Percentiles rank a stretch among this genome's conserved stretches.
These are phyloP conservation scores for Verruconis gallopava DNA, from an alignment of 2,329 filamentous ascomycete species.

Conservation along the genomic window DNA sequence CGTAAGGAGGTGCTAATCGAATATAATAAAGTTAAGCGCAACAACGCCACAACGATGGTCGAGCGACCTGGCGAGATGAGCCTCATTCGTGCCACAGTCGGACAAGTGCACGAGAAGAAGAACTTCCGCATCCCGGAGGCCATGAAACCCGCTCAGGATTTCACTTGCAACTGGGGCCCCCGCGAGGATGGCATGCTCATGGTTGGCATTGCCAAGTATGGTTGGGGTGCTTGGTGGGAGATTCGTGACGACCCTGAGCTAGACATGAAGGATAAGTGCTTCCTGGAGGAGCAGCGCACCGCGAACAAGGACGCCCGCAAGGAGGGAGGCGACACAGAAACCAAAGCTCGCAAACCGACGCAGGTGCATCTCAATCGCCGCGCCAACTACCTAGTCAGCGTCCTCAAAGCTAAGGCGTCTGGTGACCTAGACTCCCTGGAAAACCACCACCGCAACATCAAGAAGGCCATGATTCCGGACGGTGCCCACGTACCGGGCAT, in stretches of 20 bases:
- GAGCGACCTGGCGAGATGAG: slow-evolving; percentile 83
- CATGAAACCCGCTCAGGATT: slow-evolving; percentile 71
- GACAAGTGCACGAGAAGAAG: slow-evolving; percentile 50
- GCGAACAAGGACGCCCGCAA: slow-evolving; percentile 90
- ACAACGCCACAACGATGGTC: slow-evolving; percentile 90
- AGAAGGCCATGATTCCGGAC: slow-evolving; percentile 6
- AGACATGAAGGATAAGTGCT: slow-evolving; percentile 79
- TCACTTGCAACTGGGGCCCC: slow-evolving; percentile 82
- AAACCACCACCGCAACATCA: slow-evolving; percentile 79
- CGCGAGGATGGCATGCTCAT: slow-evolving; percentile 96
- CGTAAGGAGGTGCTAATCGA: slow-evolving; percentile 95
- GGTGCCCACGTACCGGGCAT: neutral
- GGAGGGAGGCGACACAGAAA: slow-evolving; percentile 9
- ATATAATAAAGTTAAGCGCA: slow-evolving; percentile 81
- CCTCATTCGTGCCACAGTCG: slow-evolving; percentile 64
- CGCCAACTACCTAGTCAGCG: slow-evolving; percentile 89
- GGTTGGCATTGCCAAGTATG: slow-evolving; percentile 82
- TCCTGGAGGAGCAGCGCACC: slow-evolving; percentile 93
- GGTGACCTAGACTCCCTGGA: slow-evolving; percentile 59
- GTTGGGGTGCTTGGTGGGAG: slow-evolving; percentile 88
- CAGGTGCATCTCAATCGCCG: slow-evolving; percentile 92
- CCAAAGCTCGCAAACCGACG: slow-evolving; percentile 74
- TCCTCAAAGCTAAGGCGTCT: slow-evolving; percentile 70
- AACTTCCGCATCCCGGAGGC: slow-evolving; percentile 83
- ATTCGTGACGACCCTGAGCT: slow-evolving; percentile 88